Evolutionary conservation across 257 asterid genomes (phyloP), one percentile per base, ranked within the genome.

Genomic region (Prunella vulgaris): DNA sequence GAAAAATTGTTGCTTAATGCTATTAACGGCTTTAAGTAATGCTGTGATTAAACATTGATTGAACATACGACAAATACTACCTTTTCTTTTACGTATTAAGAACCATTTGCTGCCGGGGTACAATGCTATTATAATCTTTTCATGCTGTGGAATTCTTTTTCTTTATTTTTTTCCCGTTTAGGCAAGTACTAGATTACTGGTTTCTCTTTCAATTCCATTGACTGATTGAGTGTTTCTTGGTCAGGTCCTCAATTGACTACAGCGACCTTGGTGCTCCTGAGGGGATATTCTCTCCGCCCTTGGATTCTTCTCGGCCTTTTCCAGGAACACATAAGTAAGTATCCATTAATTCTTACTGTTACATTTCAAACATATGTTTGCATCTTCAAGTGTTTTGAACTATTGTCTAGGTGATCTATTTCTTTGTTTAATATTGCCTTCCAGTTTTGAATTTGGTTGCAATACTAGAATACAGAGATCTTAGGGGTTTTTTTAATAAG

Each of bases 241-340:
- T 24, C 62, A 74, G 79, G 76, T 74, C 77, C 73, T 42, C 71
- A 9, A 15, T 74, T 66, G 44, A 66, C 71, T 74, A 78, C 17
- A 66, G 79, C n/a, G 77, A 66, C 52, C 74, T 78, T 53, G 60
- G 20, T 70, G 64, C 74, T 70, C 61, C 71, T 53, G 60, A 30
- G 68, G 68, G 71, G 28, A 52, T 33, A 53, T 52, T 52, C 56
- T 53, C 70, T 5, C 66, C 69, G 42, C 72, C 68, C 25, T 76
- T 71, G 72, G 42, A 40, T 71, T 75, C 69, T 65, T 68, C 78
- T 71, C 62, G 38, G 38, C 51, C 78, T 33, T 71, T 66, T 53
- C 54, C 70, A 25, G 83, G 75, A 69, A 5, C 49, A 30, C 60
- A 61, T 13, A 68, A 61, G 83, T 79, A 75, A 75, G 38, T 71